phyloP scores from a whole-genome alignment of 352 stramenopile genomes.

The Pythium phragmiticola region DNA sequence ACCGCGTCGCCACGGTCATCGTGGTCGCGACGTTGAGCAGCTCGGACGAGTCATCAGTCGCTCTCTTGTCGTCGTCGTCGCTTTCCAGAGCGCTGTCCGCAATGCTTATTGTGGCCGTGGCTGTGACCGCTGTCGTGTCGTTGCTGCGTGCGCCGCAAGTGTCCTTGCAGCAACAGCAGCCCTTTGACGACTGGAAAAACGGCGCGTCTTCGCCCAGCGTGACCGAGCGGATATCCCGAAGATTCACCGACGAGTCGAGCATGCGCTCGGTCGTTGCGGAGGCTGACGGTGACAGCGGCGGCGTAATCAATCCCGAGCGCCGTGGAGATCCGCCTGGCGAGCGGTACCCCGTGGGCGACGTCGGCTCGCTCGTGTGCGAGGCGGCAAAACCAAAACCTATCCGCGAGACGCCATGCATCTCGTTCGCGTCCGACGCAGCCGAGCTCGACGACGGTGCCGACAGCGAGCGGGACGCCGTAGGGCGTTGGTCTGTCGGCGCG shows the following conservation, averaged over 20 bases:
- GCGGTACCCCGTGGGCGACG: constrained; percentile 8
- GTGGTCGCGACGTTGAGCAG: constrained; percentile 48
- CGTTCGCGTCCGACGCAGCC: constrained; percentile 19
- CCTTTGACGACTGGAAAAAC: constrained; percentile 55
- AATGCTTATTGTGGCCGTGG: constrained; percentile 11
- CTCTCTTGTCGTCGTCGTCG: constrained; percentile 1
- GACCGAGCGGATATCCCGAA: constrained; percentile 58
- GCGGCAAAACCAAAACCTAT: constrained; percentile 9
- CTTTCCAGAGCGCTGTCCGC: constrained; percentile 16
- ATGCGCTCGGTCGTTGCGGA: constrained; percentile 8
- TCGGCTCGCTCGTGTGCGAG: constrained; percentile 8
- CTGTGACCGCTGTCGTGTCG: not conserved
- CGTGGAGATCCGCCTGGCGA: constrained; percentile 11
- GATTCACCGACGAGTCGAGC: constrained; percentile 58
- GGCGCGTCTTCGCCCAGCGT: constrained; percentile 40
- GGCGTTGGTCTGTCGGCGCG: constrained; percentile 14
- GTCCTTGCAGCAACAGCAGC: constrained; percentile 12
- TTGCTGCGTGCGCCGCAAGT: constrained; percentile 9
- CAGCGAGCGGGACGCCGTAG: constrained; percentile 29
- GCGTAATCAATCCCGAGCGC: constrained; percentile 4
- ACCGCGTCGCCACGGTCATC: constrained; percentile 59
- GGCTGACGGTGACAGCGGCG: constrained; percentile 22
- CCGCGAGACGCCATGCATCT: constrained; percentile 12
- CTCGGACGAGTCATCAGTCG: constrained; percentile 29
- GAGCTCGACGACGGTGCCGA: constrained; percentile 28